Base-by-base conservation (phyloP, 169 alveolate genomes). In the Cyclospora cayetanensis region DNA sequence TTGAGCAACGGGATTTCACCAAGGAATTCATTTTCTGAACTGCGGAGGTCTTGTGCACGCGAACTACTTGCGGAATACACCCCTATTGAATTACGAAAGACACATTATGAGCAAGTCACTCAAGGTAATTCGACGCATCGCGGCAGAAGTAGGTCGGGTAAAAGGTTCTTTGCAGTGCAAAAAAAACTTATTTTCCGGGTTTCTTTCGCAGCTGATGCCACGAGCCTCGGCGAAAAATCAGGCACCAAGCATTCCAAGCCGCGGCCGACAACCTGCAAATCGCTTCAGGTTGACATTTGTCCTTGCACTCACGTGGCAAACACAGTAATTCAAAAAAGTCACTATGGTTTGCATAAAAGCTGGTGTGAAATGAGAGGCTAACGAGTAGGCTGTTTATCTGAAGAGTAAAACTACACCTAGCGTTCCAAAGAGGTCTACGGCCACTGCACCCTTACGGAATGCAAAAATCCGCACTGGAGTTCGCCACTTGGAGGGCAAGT, bases 401-500 rank as follows among this genome's bases (percentile, higher is more conserved):
- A 31, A 79, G 46, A 22, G 52, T 63, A 41, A 52, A 55, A 42
- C 27, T 74, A 70, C 31, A 31, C 50, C 72, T 25, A 29, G 72
- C 29, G 88, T 25, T 50, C 41, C 85, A 68, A 31, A 25, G 74
- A 31, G 31, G 41, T 9, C 89, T 52, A 72, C 72, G 65, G 39
- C 52, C 52, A 39, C 89, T 31, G n/a, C n/a, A n/a, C n/a, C n/a
- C n/a, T 18, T 50, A 50, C 12, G 22, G 42, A 68, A 52, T 43
- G 63, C 89, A 79, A 79, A 46, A 27, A 4, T 72, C 20, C 37
- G 5, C 35, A 18, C 89, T 12, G 66, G 89, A 79, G 53, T 79
- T 46, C 89, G 89, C 34, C 89, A 72, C 74, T 31, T 72, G 20
- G 72, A 50, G 89, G 89, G 89, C 89, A 79, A 79, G 89, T 79